phyloP scores from a whole-genome alignment of 257 asterid species.

The Salvia miltiorrhiza region DNA sequence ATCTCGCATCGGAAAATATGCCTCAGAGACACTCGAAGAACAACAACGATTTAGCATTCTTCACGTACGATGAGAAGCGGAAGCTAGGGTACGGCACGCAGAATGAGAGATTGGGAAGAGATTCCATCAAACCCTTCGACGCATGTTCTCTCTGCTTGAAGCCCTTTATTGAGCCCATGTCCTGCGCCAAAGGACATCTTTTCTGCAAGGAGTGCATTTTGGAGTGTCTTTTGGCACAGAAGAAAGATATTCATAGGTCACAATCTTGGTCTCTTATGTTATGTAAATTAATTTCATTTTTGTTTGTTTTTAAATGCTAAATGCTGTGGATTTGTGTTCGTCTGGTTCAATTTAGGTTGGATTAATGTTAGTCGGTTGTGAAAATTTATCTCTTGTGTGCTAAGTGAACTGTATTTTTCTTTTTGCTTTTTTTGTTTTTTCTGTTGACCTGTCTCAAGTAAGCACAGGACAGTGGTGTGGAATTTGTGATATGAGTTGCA shows the following conservation, averaged over 20 bases:
- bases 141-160: conserved; percentile 91
- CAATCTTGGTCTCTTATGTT: background rate
- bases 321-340: background rate
- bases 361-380: background rate
- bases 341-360: background rate
- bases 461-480: background rate
- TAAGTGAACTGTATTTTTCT: background rate
- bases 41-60: conserved; percentile 93
- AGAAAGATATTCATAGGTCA: conserved; percentile 85
- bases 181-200: conserved; percentile 83
- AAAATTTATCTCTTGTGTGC: background rate
- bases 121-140: conserved; percentile 91
- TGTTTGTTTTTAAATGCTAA: background rate
- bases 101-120: conserved; percentile 87
- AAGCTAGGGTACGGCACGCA: conserved; percentile 96
- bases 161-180: conserved; percentile 79
- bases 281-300: background rate
- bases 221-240: conserved; percentile 85
- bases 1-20: conserved; percentile 31
- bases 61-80: conserved; percentile 96
- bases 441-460: background rate
- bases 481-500: background rate
- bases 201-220: conserved; percentile 92
- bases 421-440: background rate
- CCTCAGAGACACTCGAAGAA: conserved; percentile 99